These are phyloP conservation scores for Pyricularia sp. DNA, from an alignment of 2,329 filamentous ascomycete genomes.

Conservation along the genomic window DNA sequence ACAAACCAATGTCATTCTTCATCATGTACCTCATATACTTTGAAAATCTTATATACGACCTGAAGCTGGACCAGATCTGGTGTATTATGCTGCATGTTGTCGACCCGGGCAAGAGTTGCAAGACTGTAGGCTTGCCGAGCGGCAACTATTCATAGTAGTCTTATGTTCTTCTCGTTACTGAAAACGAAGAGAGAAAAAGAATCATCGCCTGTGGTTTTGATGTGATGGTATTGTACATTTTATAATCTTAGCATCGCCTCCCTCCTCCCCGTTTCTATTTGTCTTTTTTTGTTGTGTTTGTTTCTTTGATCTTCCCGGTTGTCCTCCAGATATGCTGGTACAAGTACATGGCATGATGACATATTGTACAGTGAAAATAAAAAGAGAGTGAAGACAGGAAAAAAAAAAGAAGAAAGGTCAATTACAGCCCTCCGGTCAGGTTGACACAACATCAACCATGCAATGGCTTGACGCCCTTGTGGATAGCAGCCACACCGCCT, in stretches of 20 bases:
- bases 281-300: not conserved
- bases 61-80: too few relatives aligned
- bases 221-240: not conserved
- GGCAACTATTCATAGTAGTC: too few relatives aligned
- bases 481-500: slow-evolving; percentile 87
- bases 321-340: not conserved
- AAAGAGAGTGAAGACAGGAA: too few relatives aligned
- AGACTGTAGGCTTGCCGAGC: too few relatives aligned
- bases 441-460: slow-evolving; percentile 3
- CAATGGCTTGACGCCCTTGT: slow-evolving; percentile 85
- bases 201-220: not conserved
- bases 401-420: not conserved
- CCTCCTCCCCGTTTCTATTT: not conserved
- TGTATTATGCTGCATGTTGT: too few relatives aligned
- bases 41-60: too few relatives aligned
- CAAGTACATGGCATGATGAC: not conserved
- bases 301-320: not conserved
- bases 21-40: too few relatives aligned
- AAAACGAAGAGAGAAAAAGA: not conserved
- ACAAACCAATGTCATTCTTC: too few relatives aligned
- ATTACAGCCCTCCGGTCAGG: not conserved
- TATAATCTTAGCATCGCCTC: not conserved
- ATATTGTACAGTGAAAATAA: not conserved
- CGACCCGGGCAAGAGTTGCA: too few relatives aligned
- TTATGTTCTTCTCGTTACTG: not conserved